Evolutionary conservation across 108 stramenopile species (phyloP), one percentile per base, ranked within the genome.

Genomic region (Aureococcus anophagefferens): DNA sequence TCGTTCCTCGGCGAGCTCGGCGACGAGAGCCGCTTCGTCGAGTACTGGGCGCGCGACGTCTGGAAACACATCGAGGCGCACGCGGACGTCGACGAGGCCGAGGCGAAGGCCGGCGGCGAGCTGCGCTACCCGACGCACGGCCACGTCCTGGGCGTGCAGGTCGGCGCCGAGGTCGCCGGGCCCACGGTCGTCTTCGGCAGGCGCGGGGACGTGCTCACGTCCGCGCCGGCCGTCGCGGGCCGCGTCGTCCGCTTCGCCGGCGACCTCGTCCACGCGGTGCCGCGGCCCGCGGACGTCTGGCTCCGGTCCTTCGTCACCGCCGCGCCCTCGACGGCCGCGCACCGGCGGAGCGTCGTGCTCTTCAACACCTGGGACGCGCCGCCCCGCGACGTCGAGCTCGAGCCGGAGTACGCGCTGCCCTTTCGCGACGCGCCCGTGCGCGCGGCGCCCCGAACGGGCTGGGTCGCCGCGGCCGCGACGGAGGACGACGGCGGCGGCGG

Each of bases 61-160:
- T 90, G 87, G 88, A 66, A 84, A 36, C 79, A 81, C 44, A 90
- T 86, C 34, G 85, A 87, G 46, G 89, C 89, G 15, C 89, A 90
- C 71, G 86, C 89, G 25, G 89, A 90, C 81, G 84, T 90, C 0
- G 88, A 88, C 70, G 89, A 89, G 71, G 75, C 77, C 71, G 37
- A 80, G 59, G 83, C 87, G 0, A 88, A 86, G 63, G 21, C 63
- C 0, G 18, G 37, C 0, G 62, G 74, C 37, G 77, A 76, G 25
- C 74, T 75, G 63, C 79, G 87, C 30, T 88, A 84, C 78, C 90
- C 90, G 25, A 71, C 31, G 0, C 70, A 79, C 63, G 90, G 90
- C 0, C 90, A 91, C 76, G 90, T 91, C 30, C 72, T 91, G 46
- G 89, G 88, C 64, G 65, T 89, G 36, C 75, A 86, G 36, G 77